phyloP scores from a whole-genome alignment of 495 filamentous ascomycete species.

The Collariella sp. region DNA sequence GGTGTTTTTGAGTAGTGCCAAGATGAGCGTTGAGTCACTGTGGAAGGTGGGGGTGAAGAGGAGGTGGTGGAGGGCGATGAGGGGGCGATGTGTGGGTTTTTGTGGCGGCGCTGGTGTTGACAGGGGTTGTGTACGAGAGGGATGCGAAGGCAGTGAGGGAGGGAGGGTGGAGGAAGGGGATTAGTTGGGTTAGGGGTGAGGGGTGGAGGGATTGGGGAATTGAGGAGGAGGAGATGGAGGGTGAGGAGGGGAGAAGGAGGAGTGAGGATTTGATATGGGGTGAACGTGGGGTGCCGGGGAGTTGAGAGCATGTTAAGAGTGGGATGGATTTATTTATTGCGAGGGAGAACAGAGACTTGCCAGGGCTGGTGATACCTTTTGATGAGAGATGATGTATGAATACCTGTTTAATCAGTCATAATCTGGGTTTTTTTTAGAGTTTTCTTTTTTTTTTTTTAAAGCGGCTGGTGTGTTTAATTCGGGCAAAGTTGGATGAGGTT shows the following conservation, averaged over 20 bases:
- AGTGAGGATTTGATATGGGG: neutral
- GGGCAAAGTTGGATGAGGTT: too few relatives aligned
- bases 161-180: slow-evolving; percentile 56
- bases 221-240: slow-evolving; percentile 26
- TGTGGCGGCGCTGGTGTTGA: slow-evolving; percentile 61
- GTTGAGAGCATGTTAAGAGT: too few relatives aligned
- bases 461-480: too few relatives aligned
- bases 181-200: slow-evolving; percentile 64
- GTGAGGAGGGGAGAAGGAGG: slow-evolving; percentile 8
- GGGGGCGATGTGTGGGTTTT: slow-evolving; percentile 79
- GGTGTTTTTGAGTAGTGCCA: slow-evolving; percentile 62
- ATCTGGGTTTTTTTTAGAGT: too few relatives aligned
- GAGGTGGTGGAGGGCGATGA: slow-evolving; percentile 70
- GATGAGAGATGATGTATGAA: too few relatives aligned
- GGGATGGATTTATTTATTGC: too few relatives aligned
- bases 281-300: too few relatives aligned
- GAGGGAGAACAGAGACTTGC: too few relatives aligned
- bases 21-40: slow-evolving; percentile 64
- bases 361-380: too few relatives aligned
- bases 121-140: slow-evolving; percentile 70
- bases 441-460: too few relatives aligned
- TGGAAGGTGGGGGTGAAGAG: slow-evolving; percentile 91
- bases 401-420: too few relatives aligned
- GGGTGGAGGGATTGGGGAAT: slow-evolving; percentile 40
- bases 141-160: slow-evolving; percentile 60